Evolutionary conservation across 2,329 filamentous ascomycete genomes (phyloP).

Genomic region (Aspergillus sp.): DNA sequence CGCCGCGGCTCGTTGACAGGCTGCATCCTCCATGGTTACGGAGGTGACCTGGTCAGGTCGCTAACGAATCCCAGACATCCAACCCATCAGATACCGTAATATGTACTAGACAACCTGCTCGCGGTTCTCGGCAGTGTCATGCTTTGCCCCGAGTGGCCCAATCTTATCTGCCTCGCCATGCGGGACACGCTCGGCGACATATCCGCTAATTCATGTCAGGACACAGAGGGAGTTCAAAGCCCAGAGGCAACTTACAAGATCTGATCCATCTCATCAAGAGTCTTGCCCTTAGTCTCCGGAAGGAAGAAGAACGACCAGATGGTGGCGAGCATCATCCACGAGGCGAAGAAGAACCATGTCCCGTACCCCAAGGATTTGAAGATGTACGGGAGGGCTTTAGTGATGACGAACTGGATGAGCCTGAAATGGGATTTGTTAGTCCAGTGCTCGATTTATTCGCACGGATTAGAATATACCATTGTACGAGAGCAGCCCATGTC

Average conservation of each 20-base stretch:
- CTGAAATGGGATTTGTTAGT: not conserved
- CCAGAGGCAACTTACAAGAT: not conserved
- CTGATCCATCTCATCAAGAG: constrained; percentile 26
- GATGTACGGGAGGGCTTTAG: constrained; percentile 47
- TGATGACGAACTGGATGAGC: constrained; percentile 38
- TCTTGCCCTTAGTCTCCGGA: constrained; percentile 26
- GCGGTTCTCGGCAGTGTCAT: too few species aligned
- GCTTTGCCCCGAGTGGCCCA: not conserved
- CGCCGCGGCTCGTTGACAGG: too few species aligned
- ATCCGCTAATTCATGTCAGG: not conserved
- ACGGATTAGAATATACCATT: constrained; percentile 11
- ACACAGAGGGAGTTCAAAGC: not conserved
- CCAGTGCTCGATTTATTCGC: too few species aligned
- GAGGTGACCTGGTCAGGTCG: too few species aligned
- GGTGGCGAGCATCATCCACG: constrained; percentile 43
- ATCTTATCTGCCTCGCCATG: not conserved
- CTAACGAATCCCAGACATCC: too few species aligned
- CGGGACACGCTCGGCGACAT: not conserved
- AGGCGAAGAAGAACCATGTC: constrained; percentile 44
- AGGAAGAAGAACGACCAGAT: constrained; percentile 43
- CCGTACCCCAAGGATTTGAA: constrained; percentile 42
- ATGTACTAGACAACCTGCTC: too few species aligned
- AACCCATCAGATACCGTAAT: too few species aligned
- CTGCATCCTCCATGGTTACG: too few species aligned
- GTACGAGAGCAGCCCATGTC: constrained; percentile 31